Evolutionary conservation across 495 filamentous ascomycete genomes (phyloP), one percentile per base, ranked within the genome.

Genomic region (Tuber microsphaerosporum): DNA sequence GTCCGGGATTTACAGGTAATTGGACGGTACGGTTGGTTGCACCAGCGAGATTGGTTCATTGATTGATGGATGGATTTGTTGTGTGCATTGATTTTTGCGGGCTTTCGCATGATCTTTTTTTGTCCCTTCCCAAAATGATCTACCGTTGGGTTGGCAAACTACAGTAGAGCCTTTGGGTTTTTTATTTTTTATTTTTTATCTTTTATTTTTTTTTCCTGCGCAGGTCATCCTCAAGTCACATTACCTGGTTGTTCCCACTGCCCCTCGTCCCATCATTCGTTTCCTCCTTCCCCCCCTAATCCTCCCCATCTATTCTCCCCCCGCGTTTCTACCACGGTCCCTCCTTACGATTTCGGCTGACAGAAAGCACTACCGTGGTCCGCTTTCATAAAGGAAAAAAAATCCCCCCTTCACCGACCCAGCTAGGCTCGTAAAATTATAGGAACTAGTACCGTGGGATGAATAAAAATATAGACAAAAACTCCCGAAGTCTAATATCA

Each of bases 11-110:
- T 70, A 65, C 20, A 22, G 20, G 5, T 48, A 22, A 20, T 22
- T 22, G 46, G 5, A 22, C 75, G 56, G 34, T 61, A 37, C 56
- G 73, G 77, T 75, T 79, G 76, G 77, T 79, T 79, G 73, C 77
- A 79, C 76, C 73, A 71, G 76, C 73, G 73, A 79, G 73, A 79
- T 79, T 65, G 12, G 17, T 31, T 9, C 39, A 41, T 41, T 41
- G 39, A 41, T 41, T 41, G 39, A 41, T 41, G 39, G 12, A 65
- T 65, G 31, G 12, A 10, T 31, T 65, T 16, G 12, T 31, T 31
- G 56, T 65, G 56, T 17, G 56, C 56, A 65, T 65, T 31, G 56
- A 31, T 26, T 65, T 31, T 65, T 4, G 3, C 70, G n/a, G 14
- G 37, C 34, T 34, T 22, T 22, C 9, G n/a, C 43, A 22, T 48